These are phyloP conservation scores for Cordia subcordata DNA, from an alignment of 257 asterid species.

Conservation along the genomic window DNA sequence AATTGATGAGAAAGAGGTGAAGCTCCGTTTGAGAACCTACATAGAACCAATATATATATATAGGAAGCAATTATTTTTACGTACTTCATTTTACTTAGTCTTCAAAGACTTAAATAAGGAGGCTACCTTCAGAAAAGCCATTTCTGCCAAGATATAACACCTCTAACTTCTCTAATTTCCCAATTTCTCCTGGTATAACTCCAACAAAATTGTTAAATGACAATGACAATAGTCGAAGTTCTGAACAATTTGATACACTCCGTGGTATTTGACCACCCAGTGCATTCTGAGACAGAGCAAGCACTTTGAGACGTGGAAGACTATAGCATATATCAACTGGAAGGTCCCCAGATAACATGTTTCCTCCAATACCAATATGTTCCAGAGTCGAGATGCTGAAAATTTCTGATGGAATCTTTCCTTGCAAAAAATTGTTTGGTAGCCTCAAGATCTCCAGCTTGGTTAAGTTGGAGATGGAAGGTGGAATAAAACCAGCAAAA, in stretches of 20 bases:
- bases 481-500: conserved; percentile 4
- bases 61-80: too few relatives aligned
- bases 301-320: not conserved
- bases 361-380: not conserved
- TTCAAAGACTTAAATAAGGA: too few relatives aligned
- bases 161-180: conserved; percentile 17
- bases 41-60: too few relatives aligned
- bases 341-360: conserved; percentile 9
- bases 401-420: conserved; percentile 17
- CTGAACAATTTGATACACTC: not conserved
- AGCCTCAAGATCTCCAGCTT: too few relatives aligned
- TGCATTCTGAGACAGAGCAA: not conserved
- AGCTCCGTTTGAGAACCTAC: too few relatives aligned
- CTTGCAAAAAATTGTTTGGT: conserved; percentile 8
- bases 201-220: conserved; percentile 14
- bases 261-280: conserved; percentile 7
- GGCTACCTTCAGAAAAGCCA: not conserved
- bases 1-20: too few relatives aligned
- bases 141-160: conserved; percentile 3
- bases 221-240: not conserved
- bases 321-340: conserved; percentile 1
- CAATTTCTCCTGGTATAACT: conserved; percentile 15
- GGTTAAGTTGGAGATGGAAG: conserved; percentile 1
- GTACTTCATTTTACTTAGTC: too few relatives aligned
- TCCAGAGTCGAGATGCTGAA: not conserved